These are phyloP conservation scores for Fusarium secorum DNA, from an alignment of 2,329 filamentous ascomycete species.

Conservation along the genomic window DNA sequence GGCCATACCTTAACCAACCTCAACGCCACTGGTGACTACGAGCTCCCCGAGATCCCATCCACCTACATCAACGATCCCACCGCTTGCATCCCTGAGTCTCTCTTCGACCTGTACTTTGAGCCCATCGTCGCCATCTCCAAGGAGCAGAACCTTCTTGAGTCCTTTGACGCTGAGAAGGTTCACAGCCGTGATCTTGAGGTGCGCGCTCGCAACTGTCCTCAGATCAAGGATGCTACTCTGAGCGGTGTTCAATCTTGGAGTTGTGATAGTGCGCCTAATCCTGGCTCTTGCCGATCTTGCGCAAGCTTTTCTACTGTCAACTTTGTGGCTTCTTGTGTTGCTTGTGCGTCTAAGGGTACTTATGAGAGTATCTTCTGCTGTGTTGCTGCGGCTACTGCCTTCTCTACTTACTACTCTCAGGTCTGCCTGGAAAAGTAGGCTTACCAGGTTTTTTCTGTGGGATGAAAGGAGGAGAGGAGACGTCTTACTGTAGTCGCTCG, in stretches of 20 bases:
- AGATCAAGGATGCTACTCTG: constrained; percentile 12
- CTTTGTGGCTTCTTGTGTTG: constrained; percentile 17
- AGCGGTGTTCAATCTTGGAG: not conserved
- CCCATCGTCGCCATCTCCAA: constrained; percentile 22
- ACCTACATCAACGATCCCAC: constrained; percentile 10
- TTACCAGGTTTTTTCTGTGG: accelerated
- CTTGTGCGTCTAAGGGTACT: constrained; percentile 22
- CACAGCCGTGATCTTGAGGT: constrained; percentile 1
- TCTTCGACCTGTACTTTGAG: constrained; percentile 25
- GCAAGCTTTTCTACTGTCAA: constrained; percentile 15
- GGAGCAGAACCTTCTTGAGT: constrained; percentile 15
- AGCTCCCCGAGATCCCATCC: constrained; percentile 5
- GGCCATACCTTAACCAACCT: constrained; percentile 15
- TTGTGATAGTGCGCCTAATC: constrained; percentile 15
- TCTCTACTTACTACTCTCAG: constrained; percentile 24
- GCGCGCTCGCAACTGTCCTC: constrained; percentile 6
- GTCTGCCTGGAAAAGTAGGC: constrained; percentile 19
- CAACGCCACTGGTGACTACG: not conserved
- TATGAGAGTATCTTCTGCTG: constrained; percentile 23
- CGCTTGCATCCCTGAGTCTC: constrained; percentile 18
- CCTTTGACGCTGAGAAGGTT: not conserved
- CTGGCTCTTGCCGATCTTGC: constrained; percentile 13
- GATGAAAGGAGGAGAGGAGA: accelerated
- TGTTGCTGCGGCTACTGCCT: constrained; percentile 16
- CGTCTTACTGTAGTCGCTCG: not conserved